Evolutionary conservation across 202 grass and related monocot species (phyloP), one percentile per base, ranked within the genome.

Genomic region (Bolboschoenoplectus hybrid): DNA sequence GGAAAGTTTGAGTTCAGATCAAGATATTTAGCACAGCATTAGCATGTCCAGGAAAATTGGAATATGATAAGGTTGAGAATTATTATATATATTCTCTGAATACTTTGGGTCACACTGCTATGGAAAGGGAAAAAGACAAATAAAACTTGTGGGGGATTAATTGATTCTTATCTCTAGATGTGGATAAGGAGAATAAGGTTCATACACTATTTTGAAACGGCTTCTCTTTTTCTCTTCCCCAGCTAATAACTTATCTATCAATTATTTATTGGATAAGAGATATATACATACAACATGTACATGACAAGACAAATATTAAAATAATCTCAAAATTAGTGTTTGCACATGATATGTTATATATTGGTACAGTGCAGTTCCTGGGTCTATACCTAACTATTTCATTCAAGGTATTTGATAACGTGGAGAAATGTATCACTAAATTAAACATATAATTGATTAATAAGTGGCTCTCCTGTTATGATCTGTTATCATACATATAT

Each of bases 61-160:
- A 67, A 84, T 69, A n/a, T 84, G 82, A 84, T 84, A 84, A 84
- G 47, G 44, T 71, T 84, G 5, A 68, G 63, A 55, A 68, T 39
- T 44, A 38, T 39, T 71, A 71, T 52, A 57, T 50, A 84, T 50
- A 84, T 71, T 83, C 43, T 84, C 45, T 8, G 26, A 26, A 13
- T 84, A 43, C 53, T 71, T 13, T 71, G 65, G 49, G 65, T 65
- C 82, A 84, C 82, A 69, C 36, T 71, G 16, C 35, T 40, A 56
- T 10, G 19, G 38, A 68, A 84, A 5, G 26, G 7, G 14, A 68
- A 56, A 61, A 84, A 71, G 50, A 53, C 60, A 50, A 26, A 45
- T 8, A 78, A 55, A 68, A 16, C 7, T 40, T 83, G 81, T 83
- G 82, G 36, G 75, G 13, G 14, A 9, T 26, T 26, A 26, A 26